A percentile compares a stretch with the other conserved stretches of the same genome.
Evolutionary conservation across 2,329 filamentous ascomycete species (phyloP).

Genomic region (Myriosclerotinia scirpicola): DNA sequence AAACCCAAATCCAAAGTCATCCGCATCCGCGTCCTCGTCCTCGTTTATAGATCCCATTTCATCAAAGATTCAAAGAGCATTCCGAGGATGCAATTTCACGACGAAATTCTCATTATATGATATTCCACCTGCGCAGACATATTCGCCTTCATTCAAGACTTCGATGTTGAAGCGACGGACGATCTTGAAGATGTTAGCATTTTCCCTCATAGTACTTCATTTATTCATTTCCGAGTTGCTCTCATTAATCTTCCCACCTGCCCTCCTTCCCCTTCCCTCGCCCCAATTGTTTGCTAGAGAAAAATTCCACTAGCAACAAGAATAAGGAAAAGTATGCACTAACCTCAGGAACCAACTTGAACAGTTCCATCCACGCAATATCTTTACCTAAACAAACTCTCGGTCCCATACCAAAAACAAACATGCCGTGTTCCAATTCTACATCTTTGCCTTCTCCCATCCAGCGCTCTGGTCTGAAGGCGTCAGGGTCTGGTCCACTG

Average conservation of each 20-base stretch:
- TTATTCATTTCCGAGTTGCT: too few species aligned
- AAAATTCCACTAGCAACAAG: too few species aligned
- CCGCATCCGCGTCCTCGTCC: too few species aligned
- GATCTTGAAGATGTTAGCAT: background rate
- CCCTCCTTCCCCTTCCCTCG: too few species aligned
- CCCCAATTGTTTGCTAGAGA: background rate
- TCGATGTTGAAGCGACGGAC: constrained; percentile 30
- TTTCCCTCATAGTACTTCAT: background rate
- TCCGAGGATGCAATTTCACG: constrained; percentile 19
- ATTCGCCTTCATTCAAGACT: constrained; percentile 27
- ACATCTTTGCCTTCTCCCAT: constrained; percentile 35
- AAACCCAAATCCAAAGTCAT: too few species aligned
- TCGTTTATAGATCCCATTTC: too few species aligned
- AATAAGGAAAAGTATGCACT: background rate
- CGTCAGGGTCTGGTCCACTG: constrained; percentile 50
- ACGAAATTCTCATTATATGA: constrained; percentile 30
- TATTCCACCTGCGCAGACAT: constrained; percentile 31
- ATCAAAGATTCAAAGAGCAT: background rate
- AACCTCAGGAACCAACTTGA: constrained; percentile 33
- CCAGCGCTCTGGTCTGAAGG: constrained; percentile 57
- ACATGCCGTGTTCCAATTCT: constrained; percentile 29
- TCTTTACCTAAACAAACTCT: constrained; percentile 36
- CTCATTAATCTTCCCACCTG: too few species aligned
- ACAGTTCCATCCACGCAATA: constrained; percentile 35
- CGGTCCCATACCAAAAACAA: constrained; percentile 32